These are phyloP conservation scores for Selaginella tamariscina DNA, from an alignment of 75 land plant species.

Conservation along the genomic window DNA sequence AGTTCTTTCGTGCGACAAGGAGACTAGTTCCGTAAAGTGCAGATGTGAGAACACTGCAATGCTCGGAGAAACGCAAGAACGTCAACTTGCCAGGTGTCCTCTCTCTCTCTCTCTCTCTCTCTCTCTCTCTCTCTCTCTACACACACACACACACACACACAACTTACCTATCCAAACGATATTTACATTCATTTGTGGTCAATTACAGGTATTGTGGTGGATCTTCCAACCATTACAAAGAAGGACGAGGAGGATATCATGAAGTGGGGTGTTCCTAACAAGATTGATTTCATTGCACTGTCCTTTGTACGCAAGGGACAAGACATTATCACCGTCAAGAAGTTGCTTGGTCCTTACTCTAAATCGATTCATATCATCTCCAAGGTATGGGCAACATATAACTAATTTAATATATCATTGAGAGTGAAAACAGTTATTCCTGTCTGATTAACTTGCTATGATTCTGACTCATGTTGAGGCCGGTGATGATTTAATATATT, in stretches of 20 bases:
- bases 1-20: constrained; percentile 39
- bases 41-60: constrained; percentile 54
- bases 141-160: too few relatives aligned
- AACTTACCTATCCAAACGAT: too few relatives aligned
- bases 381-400: constrained; percentile 26
- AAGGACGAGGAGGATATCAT: constrained; percentile 53
- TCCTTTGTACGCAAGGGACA: constrained; percentile 59
- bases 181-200: too few relatives aligned
- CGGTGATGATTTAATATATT: too few relatives aligned
- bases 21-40: constrained; percentile 32
- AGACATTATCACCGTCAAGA: constrained; percentile 39
- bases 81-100: constrained; percentile 58
- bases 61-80: constrained; percentile 51
- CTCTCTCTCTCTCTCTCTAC: too few relatives aligned
- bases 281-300: constrained; percentile 47
- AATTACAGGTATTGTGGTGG: constrained; percentile 51
- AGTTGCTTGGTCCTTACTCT: constrained; percentile 43
- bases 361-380: constrained; percentile 42
- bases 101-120: too few relatives aligned
- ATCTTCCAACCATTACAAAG: constrained; percentile 53
- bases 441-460: background rate
- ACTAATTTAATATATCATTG: too few relatives aligned
- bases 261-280: constrained; percentile 50
- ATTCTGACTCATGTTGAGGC: too few relatives aligned
- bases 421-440: too few relatives aligned